Conservation (phyloP, 1,284 basidiomycete genomes). For the Bjerkandera adusta region DNA sequence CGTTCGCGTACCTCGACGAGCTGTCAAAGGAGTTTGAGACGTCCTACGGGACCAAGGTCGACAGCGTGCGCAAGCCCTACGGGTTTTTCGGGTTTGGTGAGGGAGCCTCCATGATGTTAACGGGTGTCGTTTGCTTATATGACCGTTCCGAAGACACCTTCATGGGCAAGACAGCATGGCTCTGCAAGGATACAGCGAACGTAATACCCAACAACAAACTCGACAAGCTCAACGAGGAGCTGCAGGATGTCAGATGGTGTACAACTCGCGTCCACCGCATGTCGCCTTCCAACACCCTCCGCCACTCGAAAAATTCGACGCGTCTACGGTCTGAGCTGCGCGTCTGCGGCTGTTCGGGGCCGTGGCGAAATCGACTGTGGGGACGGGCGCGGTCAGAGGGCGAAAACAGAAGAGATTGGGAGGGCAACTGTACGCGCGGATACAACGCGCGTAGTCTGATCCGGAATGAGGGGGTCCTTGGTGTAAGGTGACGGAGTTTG, state of each 20-base stretch:
- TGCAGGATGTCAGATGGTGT: slow-evolving; percentile 98
- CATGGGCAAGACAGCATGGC: slow-evolving; percentile 95
- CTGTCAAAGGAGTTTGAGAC: slow-evolving; percentile 93
- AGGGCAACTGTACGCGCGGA: too few species aligned
- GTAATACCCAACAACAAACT: slow-evolving; percentile 74
- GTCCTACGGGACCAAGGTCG: slow-evolving; percentile 90
- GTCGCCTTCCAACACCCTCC: too few species aligned
- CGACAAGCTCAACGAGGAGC: slow-evolving; percentile 91
- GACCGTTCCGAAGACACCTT: slow-evolving; percentile 75
- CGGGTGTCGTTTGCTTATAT: slow-evolving; percentile 1
- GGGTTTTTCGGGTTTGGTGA: slow-evolving; percentile 94
- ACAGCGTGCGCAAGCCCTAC: slow-evolving; percentile 84
- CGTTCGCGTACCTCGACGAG: slow-evolving; percentile 97
- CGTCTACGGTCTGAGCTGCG: too few species aligned
- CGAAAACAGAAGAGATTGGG: too few species aligned
- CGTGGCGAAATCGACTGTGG: too few species aligned
- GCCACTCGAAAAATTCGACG: too few species aligned
- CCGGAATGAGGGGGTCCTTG: too few species aligned
- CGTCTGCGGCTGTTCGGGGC: too few species aligned
- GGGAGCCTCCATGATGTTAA: slow-evolving; percentile 27
- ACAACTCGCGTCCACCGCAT: too few species aligned
- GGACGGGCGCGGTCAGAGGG: too few species aligned
- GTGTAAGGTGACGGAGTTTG: too few species aligned
- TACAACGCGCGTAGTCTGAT: too few species aligned
- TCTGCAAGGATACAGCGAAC: slow-evolving; percentile 93